A percentile compares a stretch with the other conserved stretches of the same genome.
Conservation (phyloP, 2,329 filamentous ascomycete species). For the Niveomyces coronatus region DNA sequence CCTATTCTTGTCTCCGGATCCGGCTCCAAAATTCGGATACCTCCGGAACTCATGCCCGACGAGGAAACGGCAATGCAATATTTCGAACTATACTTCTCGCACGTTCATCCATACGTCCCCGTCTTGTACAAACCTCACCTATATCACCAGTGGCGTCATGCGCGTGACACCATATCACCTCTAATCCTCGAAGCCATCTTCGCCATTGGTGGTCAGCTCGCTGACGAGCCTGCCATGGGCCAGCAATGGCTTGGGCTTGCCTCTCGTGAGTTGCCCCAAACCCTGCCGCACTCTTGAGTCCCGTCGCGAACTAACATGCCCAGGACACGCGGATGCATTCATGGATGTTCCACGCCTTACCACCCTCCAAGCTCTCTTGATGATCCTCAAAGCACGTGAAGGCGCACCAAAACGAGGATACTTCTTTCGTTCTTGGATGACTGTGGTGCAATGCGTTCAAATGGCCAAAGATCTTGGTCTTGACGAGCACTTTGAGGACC, state of each 20-base stretch:
- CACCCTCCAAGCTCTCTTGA: constrained; percentile 80
- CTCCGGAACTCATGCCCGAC: constrained; percentile 83
- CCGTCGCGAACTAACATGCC: constrained; percentile 13
- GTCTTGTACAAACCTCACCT: constrained; percentile 75
- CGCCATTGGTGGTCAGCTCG: constrained; percentile 73
- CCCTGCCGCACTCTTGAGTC: background rate
- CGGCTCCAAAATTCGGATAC: constrained; percentile 75
- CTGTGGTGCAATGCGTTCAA: constrained; percentile 78
- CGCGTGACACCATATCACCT: constrained; percentile 77
- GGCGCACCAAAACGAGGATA: constrained; percentile 89
- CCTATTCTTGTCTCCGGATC: constrained; percentile 55
- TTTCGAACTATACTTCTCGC: constrained; percentile 81
- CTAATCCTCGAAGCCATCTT: constrained; percentile 85
- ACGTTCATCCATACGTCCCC: constrained; percentile 88
- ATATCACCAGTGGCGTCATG: constrained; percentile 81
- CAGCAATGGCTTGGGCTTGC: constrained; percentile 90
- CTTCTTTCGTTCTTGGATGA: constrained; percentile 97
- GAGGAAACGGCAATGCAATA: constrained; percentile 74
- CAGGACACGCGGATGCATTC: constrained; percentile 85
- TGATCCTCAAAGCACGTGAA: constrained; percentile 84
- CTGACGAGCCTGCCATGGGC: constrained; percentile 73
- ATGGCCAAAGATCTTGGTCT: constrained; percentile 90
- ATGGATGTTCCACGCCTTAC: constrained; percentile 85
- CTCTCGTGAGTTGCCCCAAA: constrained; percentile 52
- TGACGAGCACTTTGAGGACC: constrained; percentile 74